These are phyloP conservation scores for Leccinum longicurvipes DNA, from an alignment of 768 basidiomycete genomes.

Conservation along the genomic window DNA sequence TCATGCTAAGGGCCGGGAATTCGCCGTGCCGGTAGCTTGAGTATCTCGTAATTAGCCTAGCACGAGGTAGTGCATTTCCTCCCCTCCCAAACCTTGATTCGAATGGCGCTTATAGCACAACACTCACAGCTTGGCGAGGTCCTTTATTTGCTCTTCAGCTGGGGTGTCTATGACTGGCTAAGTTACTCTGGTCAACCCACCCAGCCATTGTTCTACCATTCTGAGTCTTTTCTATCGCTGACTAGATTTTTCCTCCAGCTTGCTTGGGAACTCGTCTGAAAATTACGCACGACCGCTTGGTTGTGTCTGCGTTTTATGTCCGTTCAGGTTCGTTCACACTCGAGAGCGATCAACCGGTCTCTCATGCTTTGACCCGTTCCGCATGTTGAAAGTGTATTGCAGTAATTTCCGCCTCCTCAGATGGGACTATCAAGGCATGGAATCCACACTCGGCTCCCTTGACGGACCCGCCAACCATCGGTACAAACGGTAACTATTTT, in stretches of 20 bases:
- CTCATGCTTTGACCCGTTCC: background rate
- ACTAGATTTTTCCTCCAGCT: too few species aligned
- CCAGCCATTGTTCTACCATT: background rate
- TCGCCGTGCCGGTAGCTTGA: too few species aligned
- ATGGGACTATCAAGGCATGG: constrained; percentile 94
- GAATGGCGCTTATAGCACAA: too few species aligned
- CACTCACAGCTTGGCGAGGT: too few species aligned
- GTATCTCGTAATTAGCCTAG: too few species aligned
- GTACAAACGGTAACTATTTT: constrained; percentile 79
- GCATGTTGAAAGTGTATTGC: constrained; percentile 6
- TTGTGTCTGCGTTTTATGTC: constrained; percentile 3
- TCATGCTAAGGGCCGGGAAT: too few species aligned
- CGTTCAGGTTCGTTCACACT: background rate
- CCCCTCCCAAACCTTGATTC: too few species aligned
- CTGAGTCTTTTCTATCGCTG: background rate
- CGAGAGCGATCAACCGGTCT: constrained; percentile 6
- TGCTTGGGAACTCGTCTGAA: background rate
- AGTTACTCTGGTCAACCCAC: too few species aligned
- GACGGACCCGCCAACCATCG: constrained; percentile 63
- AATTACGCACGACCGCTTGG: background rate
- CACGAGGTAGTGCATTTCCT: too few species aligned
- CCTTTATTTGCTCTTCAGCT: too few species aligned
- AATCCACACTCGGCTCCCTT: constrained; percentile 66
- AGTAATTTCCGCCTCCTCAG: constrained; percentile 94
- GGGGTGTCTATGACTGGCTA: too few species aligned